Conservation (phyloP, 345 rosid genomes). For the Erodium maritimum region DNA sequence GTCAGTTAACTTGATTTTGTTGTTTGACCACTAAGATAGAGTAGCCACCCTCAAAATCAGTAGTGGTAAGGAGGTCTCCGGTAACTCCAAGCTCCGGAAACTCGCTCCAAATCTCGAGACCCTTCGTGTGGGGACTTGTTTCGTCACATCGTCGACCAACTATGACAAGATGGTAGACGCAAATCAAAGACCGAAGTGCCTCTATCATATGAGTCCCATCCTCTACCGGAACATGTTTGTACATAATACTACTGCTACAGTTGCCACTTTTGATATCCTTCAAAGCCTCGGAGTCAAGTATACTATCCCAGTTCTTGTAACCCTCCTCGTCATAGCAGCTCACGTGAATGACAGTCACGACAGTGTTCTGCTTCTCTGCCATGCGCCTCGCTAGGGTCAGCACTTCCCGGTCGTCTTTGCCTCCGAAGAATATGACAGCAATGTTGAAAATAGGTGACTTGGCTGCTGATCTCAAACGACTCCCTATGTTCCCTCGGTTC, state of each 20-base stretch:
- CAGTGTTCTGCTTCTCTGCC: no score
- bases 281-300: constrained; percentile 15
- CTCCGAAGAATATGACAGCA: no score
- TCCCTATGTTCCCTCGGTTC: no score
- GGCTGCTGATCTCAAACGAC: no score
- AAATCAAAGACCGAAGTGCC: constrained; percentile 2
- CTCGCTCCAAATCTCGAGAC: constrained; percentile 14
- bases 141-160: constrained; percentile 13
- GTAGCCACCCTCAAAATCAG: constrained; percentile 7
- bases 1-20: constrained; percentile 1
- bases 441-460: no score
- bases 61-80: constrained; percentile 17
- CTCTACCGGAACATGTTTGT: background rate
- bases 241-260: background rate
- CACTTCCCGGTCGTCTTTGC: no score
- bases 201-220: constrained; percentile 11
- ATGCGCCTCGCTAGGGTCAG: no score
- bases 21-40: constrained; percentile 14
- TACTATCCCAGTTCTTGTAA: constrained; percentile 4
- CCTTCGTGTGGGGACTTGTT: constrained; percentile 4
- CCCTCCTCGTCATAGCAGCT: background rate
- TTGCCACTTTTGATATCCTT: constrained; percentile 2
- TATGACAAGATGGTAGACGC: constrained; percentile 7
- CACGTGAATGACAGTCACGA: no score
- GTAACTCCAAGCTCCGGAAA: constrained; percentile 16